Conservation (phyloP, 805 yeast species). For the Jamesozyma rosinii region DNA sequence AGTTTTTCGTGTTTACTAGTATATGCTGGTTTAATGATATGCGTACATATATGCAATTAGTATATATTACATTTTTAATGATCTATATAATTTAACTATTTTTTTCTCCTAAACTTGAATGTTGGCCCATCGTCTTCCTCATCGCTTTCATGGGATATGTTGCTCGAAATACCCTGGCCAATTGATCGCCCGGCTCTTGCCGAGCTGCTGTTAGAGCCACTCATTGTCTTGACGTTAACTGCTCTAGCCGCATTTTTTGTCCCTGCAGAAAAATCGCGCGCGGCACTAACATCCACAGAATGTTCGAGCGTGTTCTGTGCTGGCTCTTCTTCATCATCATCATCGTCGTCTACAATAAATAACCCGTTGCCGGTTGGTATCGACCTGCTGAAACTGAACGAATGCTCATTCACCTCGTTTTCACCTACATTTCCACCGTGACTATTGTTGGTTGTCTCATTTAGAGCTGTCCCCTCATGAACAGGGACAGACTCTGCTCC, state of each 20-base stretch:
- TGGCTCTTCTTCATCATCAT: conserved; percentile 2
- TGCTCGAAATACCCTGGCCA: neutral
- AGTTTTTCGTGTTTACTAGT: no score
- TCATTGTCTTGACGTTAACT: no score
- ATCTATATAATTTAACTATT: neutral
- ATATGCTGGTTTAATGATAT: neutral
- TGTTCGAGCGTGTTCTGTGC: no score
- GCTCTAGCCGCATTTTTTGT: no score
- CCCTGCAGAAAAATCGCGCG: no score
- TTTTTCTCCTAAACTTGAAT: conserved; percentile 28
- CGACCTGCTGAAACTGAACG: conserved; percentile 4
- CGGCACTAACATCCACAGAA: no score
- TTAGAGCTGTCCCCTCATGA: neutral
- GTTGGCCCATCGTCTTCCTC: conserved; percentile 31
- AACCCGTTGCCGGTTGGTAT: conserved; percentile 3
- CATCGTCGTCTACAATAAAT: conserved; percentile 17
- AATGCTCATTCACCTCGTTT: conserved; percentile 3
- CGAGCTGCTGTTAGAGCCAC: no score
- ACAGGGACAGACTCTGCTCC: neutral
- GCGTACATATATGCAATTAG: neutral
- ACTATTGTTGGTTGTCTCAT: neutral
- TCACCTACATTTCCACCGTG: neutral
- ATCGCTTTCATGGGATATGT: conserved; percentile 9
- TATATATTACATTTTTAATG: neutral
- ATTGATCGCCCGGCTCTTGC: neutral